Conservation (phyloP, 2,329 filamentous ascomycete species). For the Karstenula rhodostoma region DNA sequence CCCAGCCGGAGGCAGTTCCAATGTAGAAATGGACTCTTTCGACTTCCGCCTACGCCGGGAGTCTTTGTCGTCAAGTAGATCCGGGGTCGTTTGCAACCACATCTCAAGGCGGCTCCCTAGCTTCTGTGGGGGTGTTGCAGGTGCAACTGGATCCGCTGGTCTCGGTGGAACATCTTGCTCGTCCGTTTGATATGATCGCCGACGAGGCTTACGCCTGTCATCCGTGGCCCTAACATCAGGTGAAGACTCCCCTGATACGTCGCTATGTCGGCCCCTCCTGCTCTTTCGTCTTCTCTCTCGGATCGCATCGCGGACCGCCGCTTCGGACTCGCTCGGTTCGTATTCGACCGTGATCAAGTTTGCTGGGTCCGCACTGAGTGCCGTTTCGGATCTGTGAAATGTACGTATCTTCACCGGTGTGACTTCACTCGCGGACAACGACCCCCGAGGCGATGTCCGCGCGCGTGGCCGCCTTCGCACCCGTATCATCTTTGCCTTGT, state of each 20-base stretch:
- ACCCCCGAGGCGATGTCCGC: slow-evolving; percentile 41
- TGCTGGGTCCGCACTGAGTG: slow-evolving; percentile 31
- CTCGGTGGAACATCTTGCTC: slow-evolving; percentile 27
- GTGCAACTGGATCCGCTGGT: slow-evolving; percentile 23
- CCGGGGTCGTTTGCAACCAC: slow-evolving; percentile 66
- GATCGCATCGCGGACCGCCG: slow-evolving; percentile 29
- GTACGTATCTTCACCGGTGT: slow-evolving; percentile 29
- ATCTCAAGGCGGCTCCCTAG: slow-evolving; percentile 65
- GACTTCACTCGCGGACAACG: slow-evolving; percentile 42
- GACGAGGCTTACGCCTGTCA: slow-evolving; percentile 28
- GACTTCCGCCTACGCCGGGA: slow-evolving; percentile 43
- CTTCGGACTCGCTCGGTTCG: slow-evolving; percentile 30
- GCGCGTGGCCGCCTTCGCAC: slow-evolving; percentile 39
- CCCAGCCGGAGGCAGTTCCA: slow-evolving; percentile 31
- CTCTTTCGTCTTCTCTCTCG: slow-evolving; percentile 40
- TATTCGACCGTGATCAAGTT: slow-evolving; percentile 42
- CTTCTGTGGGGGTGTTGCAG: slow-evolving; percentile 54
- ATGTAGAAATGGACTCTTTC: slow-evolving; percentile 40
- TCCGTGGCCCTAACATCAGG: slow-evolving; percentile 29
- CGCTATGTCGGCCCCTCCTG: slow-evolving; percentile 35
- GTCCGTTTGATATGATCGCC: slow-evolving; percentile 38
- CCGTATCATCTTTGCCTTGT: slow-evolving; percentile 35
- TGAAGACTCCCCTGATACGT: slow-evolving; percentile 35
- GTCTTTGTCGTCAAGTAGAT: slow-evolving; percentile 62
- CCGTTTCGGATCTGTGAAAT: slow-evolving; percentile 34